Percentiles rank a stretch among this genome's conserved stretches.
phyloP scores from a whole-genome alignment of 768 basidiomycete genomes.

The Dentipellis sp. region DNA sequence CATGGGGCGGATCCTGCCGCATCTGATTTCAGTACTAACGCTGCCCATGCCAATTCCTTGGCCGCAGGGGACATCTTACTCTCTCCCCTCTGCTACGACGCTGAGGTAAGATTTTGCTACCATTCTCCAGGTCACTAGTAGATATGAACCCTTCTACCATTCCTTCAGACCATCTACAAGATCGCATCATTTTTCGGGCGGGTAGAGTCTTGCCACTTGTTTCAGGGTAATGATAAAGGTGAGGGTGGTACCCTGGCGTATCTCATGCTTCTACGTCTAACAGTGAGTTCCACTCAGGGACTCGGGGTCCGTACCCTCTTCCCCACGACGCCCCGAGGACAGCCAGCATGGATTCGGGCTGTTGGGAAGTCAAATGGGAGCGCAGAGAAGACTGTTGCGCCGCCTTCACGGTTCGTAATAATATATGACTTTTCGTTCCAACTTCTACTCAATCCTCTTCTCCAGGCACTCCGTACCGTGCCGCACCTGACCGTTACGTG shows the following conservation, averaged over 20 bases:
- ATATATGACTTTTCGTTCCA: background rate
- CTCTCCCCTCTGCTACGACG: constrained; percentile 50
- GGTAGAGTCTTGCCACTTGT: background rate
- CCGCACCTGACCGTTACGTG: constrained; percentile 71
- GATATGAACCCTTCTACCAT: background rate
- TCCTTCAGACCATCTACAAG: background rate
- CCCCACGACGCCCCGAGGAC: constrained; percentile 54
- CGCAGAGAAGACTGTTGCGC: constrained; percentile 68
- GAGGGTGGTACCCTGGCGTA: constrained; percentile 32
- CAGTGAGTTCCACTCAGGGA: background rate
- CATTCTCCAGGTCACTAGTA: background rate
- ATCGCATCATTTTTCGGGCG: background rate
- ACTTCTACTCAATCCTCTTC: background rate
- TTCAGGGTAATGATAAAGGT: background rate
- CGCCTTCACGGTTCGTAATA: constrained; percentile 53
- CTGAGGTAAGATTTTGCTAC: constrained; percentile 32
- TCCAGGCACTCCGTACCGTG: constrained; percentile 59
- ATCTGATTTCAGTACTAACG: background rate
- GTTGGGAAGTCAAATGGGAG: constrained; percentile 76
- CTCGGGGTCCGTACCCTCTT: background rate
- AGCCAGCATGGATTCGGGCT: constrained; percentile 43
- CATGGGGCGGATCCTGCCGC: background rate
- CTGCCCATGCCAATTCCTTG: constrained; percentile 16
- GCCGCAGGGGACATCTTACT: constrained; percentile 33
- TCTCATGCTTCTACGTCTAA: constrained; percentile 12